Percentiles rank a stretch among this genome's conserved stretches.
phyloP scores from a whole-genome alignment of 805 yeast genomes.

The Saccharomycopsis synnaedendra region DNA sequence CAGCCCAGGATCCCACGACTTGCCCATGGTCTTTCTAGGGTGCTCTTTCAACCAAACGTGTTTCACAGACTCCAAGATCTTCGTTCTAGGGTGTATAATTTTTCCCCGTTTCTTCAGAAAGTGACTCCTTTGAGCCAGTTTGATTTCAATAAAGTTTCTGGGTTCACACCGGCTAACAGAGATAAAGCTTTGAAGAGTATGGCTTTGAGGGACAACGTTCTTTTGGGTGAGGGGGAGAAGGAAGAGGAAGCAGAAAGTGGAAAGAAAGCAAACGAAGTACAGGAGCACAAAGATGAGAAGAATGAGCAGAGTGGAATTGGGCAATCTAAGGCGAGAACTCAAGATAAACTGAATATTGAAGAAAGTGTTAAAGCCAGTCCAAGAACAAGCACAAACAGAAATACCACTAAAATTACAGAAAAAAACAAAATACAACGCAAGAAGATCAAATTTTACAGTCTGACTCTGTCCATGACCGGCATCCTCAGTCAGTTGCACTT shows the following conservation, averaged over 20 bases:
- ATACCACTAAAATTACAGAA: neutral
- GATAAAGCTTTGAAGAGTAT: slow-evolving; percentile 42
- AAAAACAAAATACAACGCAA: neutral
- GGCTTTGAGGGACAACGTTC: slow-evolving; percentile 26
- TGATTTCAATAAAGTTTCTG: slow-evolving; percentile 43
- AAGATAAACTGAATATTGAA: neutral
- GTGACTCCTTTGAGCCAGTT: slow-evolving; percentile 58
- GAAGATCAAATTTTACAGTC: slow-evolving; percentile 44
- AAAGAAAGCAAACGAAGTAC: neutral
- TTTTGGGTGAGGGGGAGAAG: neutral
- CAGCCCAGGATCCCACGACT: slow-evolving; percentile 33
- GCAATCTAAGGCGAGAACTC: neutral
- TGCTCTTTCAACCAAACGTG: slow-evolving; percentile 62
- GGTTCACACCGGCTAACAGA: slow-evolving; percentile 56
- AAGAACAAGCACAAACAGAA: no score
- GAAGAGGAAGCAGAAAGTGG: neutral
- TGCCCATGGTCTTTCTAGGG: slow-evolving; percentile 57
- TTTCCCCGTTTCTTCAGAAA: slow-evolving; percentile 43
- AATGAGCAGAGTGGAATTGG: neutral
- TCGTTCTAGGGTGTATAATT: slow-evolving; percentile 63
- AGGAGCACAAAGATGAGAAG: neutral
- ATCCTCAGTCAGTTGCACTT: slow-evolving; percentile 65
- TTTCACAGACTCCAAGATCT: slow-evolving; percentile 73
- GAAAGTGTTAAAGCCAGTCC: no score
- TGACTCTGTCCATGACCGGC: slow-evolving; percentile 84